These are phyloP conservation scores for Wallacemonas sp. DNA, from an alignment of 208 protist species.

Conservation along the genomic window DNA sequence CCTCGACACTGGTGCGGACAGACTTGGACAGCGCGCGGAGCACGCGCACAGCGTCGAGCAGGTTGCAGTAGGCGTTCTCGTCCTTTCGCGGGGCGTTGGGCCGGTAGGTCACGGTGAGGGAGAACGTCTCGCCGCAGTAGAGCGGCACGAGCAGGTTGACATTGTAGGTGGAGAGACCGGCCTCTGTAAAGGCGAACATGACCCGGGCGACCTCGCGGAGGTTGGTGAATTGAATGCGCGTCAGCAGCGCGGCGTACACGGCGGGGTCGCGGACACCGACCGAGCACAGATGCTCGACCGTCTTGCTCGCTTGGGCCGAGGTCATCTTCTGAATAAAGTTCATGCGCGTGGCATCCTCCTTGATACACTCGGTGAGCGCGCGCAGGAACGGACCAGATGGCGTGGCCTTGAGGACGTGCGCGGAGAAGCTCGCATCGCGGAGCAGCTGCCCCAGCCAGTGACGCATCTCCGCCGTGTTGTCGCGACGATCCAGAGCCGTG, in stretches of 20 bases:
- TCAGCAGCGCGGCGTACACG: conserved; percentile 56
- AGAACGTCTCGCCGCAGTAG: conserved; percentile 75
- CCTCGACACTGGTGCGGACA: conserved; percentile 55
- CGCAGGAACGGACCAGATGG: conserved; percentile 57
- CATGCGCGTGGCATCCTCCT: conserved; percentile 69
- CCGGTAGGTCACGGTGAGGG: background rate
- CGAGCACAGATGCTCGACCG: conserved; percentile 64
- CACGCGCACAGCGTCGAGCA: conserved; percentile 79
- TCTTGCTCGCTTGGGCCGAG: conserved; percentile 76
- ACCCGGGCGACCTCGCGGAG: conserved; percentile 68
- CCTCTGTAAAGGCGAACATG: conserved; percentile 71
- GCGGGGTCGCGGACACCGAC: conserved; percentile 55
- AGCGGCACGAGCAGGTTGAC: conserved; percentile 67
- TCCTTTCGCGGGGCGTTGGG: background rate
- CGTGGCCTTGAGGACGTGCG: conserved; percentile 51
- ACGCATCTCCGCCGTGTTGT: conserved; percentile 51
- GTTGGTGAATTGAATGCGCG: conserved; percentile 59
- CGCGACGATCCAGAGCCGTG: conserved; percentile 59
- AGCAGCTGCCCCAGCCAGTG: conserved; percentile 61
- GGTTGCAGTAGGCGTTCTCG: conserved; percentile 45
- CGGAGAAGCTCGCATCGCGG: conserved; percentile 77
- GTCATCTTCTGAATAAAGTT: conserved; percentile 77
- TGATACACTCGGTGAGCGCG: conserved; percentile 59
- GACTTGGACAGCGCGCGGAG: conserved; percentile 81
- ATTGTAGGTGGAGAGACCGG: conserved; percentile 50